A percentile compares a stretch with the other conserved stretches of the same genome.
Evolutionary conservation across 2,329 filamentous ascomycete species (phyloP).

Genomic region (Hymenoscyphus occultus): DNA sequence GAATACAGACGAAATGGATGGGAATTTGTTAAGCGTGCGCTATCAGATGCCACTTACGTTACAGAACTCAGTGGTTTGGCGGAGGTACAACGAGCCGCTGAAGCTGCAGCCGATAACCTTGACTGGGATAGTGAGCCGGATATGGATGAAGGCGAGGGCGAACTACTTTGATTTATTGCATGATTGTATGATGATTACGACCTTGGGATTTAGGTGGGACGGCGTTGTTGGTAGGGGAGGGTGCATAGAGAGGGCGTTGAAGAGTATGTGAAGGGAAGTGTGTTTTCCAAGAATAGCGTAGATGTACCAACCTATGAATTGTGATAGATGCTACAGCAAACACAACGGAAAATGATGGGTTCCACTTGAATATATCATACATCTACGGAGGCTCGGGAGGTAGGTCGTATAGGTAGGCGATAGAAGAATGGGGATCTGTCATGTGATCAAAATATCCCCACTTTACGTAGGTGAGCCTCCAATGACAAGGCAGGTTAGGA

Average conservation of each 20-base stretch:
- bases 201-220: slow-evolving; percentile 6
- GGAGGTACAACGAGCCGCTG: slow-evolving; percentile 63
- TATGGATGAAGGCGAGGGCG: slow-evolving; percentile 47
- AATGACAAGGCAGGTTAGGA: neutral
- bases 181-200: slow-evolving; percentile 13
- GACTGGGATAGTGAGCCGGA: slow-evolving; percentile 60
- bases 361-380: neutral
- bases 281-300: neutral
- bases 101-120: slow-evolving; percentile 47
- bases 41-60: slow-evolving; percentile 75
- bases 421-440: too few species aligned
- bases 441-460: too few species aligned
- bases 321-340: neutral
- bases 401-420: too few species aligned
- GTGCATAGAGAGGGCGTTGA: neutral
- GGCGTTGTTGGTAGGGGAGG: neutral
- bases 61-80: slow-evolving; percentile 71
- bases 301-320: slow-evolving; percentile 7
- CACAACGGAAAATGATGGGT: neutral
- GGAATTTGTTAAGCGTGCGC: slow-evolving; percentile 71
- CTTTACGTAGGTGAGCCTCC: too few species aligned
- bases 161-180: slow-evolving; percentile 26
- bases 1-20: slow-evolving; percentile 68
- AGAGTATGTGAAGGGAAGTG: neutral
- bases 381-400: neutral